phyloP scores from a whole-genome alignment of 768 basidiomycete genomes.

The Mycena galopus region DNA sequence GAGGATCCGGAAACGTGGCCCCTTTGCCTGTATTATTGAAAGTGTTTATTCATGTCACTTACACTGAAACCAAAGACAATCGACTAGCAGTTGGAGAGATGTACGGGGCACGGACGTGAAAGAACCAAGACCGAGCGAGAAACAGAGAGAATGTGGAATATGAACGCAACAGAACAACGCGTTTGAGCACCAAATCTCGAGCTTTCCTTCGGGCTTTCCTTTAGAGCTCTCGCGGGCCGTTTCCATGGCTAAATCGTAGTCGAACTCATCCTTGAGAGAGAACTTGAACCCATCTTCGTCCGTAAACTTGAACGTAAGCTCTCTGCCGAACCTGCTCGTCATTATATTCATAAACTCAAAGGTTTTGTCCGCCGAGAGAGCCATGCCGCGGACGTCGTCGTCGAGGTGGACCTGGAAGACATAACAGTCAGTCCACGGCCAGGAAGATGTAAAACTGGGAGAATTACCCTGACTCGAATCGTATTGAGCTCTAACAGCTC shows the following conservation, averaged over 20 bases:
- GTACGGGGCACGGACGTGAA: too few species aligned
- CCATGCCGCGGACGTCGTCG: slow-evolving; percentile 89
- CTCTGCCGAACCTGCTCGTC: slow-evolving; percentile 79
- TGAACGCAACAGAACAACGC: slow-evolving; percentile 40
- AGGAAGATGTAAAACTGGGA: neutral
- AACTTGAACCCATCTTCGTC: slow-evolving; percentile 92
- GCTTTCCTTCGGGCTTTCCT: slow-evolving; percentile 84
- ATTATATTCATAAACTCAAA: slow-evolving; percentile 85
- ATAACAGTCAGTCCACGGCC: neutral
- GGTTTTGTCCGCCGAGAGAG: slow-evolving; percentile 72
- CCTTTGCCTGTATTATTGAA: too few species aligned
- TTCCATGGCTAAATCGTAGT: slow-evolving; percentile 93
- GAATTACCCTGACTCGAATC: slow-evolving; percentile 84
- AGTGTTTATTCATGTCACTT: too few species aligned
- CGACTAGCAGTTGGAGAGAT: too few species aligned
- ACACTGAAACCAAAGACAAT: too few species aligned
- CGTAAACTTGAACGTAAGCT: slow-evolving; percentile 82
- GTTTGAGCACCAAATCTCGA: slow-evolving; percentile 88
- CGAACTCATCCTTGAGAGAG: slow-evolving; percentile 84
- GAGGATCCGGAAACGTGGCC: too few species aligned
- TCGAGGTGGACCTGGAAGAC: slow-evolving; percentile 92
- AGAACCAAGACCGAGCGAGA: too few species aligned
- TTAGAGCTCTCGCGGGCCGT: slow-evolving; percentile 82
- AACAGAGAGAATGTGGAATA: too few species aligned
- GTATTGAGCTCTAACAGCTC: slow-evolving; percentile 77